These are phyloP conservation scores for Wakefieldia striispora DNA, from an alignment of 768 basidiomycete species.

Conservation along the genomic window DNA sequence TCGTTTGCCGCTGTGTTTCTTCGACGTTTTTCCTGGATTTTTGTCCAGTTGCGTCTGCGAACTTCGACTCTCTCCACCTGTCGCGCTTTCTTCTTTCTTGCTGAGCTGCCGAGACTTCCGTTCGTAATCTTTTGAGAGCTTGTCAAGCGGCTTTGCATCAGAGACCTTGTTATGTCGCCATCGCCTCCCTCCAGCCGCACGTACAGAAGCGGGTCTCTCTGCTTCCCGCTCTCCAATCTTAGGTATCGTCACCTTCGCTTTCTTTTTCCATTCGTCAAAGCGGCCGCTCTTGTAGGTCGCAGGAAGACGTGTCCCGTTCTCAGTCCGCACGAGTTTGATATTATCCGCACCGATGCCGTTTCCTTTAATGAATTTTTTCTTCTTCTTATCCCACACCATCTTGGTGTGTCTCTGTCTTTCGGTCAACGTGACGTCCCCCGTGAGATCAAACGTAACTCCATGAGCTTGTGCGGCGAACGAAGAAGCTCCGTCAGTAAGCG, in stretches of 20 bases:
- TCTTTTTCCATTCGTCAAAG: conserved; percentile 93
- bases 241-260: conserved; percentile 70
- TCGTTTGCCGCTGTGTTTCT: conserved; percentile 40
- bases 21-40: conserved; percentile 30
- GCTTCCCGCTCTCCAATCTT: conserved; percentile 80
- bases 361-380: conserved; percentile 89
- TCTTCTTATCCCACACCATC: conserved; percentile 92
- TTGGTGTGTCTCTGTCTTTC: conserved; percentile 56
- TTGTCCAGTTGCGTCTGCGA: conserved; percentile 15
- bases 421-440: conserved; percentile 62
- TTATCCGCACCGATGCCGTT: conserved; percentile 88
- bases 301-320: conserved; percentile 88
- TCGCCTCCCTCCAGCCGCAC: conserved; percentile 46
- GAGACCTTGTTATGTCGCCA: conserved; percentile 71
- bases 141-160: conserved; percentile 76
- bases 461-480: conserved; percentile 83
- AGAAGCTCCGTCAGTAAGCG: conserved; percentile 82
- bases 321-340: conserved; percentile 89
- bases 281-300: conserved; percentile 91
- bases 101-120: conserved; percentile 62
- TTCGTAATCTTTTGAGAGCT: conserved; percentile 68
- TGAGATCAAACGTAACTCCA: conserved; percentile 77
- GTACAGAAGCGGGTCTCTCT: conserved; percentile 31
- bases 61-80: conserved; percentile 26
- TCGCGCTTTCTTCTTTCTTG: conserved; percentile 47